Percentiles rank a stretch among this genome's conserved stretches.
Conservation (phyloP, 2,329 filamentous ascomycete genomes). For the Nigrospora oryzae region DNA sequence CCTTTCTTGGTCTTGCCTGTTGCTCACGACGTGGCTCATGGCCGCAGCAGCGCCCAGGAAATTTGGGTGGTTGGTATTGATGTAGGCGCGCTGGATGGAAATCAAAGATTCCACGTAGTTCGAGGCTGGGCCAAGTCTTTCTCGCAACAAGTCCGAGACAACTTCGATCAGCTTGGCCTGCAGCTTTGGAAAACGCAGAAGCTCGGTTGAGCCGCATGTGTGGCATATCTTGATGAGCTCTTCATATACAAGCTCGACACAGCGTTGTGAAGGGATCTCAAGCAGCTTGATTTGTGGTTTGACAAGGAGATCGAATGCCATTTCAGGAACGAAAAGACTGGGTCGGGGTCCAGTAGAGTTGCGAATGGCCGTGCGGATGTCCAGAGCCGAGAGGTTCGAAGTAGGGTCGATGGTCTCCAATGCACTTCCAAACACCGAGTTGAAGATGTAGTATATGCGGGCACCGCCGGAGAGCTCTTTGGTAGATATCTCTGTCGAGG, state of each 20-base stretch:
- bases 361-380: constrained; percentile 93
- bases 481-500: constrained; percentile 95
- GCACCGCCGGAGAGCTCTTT: constrained; percentile 95
- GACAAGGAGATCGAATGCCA: constrained; percentile 94
- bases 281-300: constrained; percentile 98
- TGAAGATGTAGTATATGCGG: constrained; percentile 98
- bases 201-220: constrained; percentile 91
- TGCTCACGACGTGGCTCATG: constrained; percentile 93
- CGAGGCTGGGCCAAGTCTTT: constrained; percentile 83
- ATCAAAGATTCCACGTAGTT: constrained; percentile 94
- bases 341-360: constrained; percentile 95
- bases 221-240: constrained; percentile 99
- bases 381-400: constrained; percentile 84
- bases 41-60: constrained; percentile 94
- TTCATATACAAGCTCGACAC: constrained; percentile 96
- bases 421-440: constrained; percentile 95
- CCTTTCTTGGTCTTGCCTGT: constrained; percentile 89
- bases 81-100: constrained; percentile 94
- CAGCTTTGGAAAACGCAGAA: constrained; percentile 82
- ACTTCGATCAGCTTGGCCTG: constrained; percentile 98
- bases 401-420: constrained; percentile 95
- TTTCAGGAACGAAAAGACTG: constrained; percentile 92
- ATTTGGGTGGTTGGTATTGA: constrained; percentile 99
- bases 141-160: constrained; percentile 88
- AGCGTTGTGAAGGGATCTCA: constrained; percentile 89